A percentile compares a stretch with the other conserved stretches of the same genome.
These are phyloP conservation scores for Exophiala alcalophila DNA, from an alignment of 2,329 filamentous ascomycete genomes.

Conservation along the genomic window DNA sequence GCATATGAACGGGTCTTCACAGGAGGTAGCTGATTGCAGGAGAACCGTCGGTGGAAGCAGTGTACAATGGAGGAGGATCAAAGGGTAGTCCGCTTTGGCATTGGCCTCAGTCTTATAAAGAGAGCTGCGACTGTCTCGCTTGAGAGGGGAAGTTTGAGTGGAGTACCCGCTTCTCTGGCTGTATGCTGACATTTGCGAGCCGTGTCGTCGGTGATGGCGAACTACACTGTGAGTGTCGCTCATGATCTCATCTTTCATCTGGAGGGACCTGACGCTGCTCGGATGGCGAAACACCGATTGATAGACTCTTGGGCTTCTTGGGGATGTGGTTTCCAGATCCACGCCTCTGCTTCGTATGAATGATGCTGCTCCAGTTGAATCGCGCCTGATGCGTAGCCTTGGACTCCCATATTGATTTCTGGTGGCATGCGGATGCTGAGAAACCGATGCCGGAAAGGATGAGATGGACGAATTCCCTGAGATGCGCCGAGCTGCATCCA, in stretches of 20 bases:
- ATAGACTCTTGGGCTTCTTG: slow-evolving; percentile 28
- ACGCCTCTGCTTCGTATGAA: background rate
- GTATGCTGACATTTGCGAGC: slow-evolving; percentile 26
- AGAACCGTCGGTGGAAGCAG: slow-evolving; percentile 54
- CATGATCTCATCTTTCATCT: slow-evolving; percentile 42
- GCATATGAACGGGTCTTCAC: slow-evolving; percentile 45
- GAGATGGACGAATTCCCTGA: slow-evolving; percentile 29
- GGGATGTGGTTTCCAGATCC: slow-evolving; percentile 1
- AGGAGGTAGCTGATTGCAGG: slow-evolving; percentile 40
- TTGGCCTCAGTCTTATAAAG: slow-evolving; percentile 33
- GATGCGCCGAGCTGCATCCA: slow-evolving; percentile 12
- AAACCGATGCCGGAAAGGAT: slow-evolving; percentile 28
- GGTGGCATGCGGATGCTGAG: slow-evolving; percentile 16
- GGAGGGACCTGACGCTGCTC: slow-evolving; percentile 45
- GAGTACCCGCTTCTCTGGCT: slow-evolving; percentile 25
- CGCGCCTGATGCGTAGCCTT: slow-evolving; percentile 19
- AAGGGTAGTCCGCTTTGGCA: slow-evolving; percentile 49
- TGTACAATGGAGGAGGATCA: slow-evolving; percentile 61
- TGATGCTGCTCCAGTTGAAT: slow-evolving; percentile 3
- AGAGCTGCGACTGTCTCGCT: slow-evolving; percentile 20
- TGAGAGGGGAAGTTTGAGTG: slow-evolving; percentile 24
- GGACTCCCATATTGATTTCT: slow-evolving; percentile 16
- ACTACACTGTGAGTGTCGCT: slow-evolving; percentile 40
- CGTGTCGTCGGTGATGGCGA: slow-evolving; percentile 29
- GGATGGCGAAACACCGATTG: slow-evolving; percentile 44